A percentile compares a stretch with the other conserved stretches of the same genome.
phyloP scores from a whole-genome alignment of 768 basidiomycete species.

The Podaxis rugospora region DNA sequence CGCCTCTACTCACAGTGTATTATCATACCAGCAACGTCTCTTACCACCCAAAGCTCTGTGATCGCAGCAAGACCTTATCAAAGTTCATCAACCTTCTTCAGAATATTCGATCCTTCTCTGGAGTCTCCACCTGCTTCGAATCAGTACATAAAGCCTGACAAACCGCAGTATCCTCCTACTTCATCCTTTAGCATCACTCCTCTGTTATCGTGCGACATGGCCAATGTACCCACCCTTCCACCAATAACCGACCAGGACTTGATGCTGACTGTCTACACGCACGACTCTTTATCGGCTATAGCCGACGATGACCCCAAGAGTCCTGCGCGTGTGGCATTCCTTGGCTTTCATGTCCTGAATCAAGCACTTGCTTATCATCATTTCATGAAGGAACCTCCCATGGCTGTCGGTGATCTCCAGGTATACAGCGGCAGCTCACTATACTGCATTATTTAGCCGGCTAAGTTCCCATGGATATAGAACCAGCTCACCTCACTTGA shows the following conservation, averaged over 20 bases:
- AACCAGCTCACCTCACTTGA: background rate
- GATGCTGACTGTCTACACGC: conserved; percentile 55
- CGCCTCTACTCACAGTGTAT: too few species aligned
- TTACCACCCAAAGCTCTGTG: too few species aligned
- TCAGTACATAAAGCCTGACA: too few species aligned
- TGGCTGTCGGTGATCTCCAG: background rate
- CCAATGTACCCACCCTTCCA: conserved; percentile 42
- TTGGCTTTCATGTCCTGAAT: background rate
- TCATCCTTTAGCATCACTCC: background rate
- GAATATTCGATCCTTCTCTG: too few species aligned
- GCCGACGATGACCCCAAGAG: background rate
- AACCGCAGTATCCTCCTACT: background rate
- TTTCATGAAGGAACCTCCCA: background rate
- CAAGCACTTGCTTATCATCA: background rate
- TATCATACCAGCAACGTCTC: too few species aligned
- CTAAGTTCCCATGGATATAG: background rate
- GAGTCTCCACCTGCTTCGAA: too few species aligned
- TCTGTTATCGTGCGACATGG: conserved; percentile 19
- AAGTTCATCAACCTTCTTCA: too few species aligned
- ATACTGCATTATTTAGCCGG: background rate
- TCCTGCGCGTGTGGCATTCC: background rate
- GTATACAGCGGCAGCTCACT: background rate
- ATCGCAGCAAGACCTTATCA: too few species aligned
- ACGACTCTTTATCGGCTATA: conserved; percentile 24
- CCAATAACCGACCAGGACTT: conserved; percentile 49